Evolutionary conservation across 192 early-diverging fungal species (phyloP), one percentile per base, ranked within the genome.

Genomic region (Glomus cerebriforme): DNA sequence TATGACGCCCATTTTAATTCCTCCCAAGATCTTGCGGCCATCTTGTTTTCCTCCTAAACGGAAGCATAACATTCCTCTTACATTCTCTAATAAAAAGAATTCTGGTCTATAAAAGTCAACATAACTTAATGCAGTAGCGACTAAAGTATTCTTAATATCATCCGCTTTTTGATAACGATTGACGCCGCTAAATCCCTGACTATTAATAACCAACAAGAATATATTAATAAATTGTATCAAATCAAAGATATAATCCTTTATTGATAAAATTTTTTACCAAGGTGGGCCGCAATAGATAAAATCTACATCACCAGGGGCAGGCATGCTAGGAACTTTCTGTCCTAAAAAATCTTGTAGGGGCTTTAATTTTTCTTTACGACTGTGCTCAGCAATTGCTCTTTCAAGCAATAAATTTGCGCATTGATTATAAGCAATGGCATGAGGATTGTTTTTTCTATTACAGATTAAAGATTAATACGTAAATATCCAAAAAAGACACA

Each of bases 271-370:
- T 22, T 34, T 68, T 75, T 68, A 81, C 83, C 92, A 93, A 3
- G 91, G 90, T 22, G 92, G 92, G 0, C 92, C 92, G 75, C 92
- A 91, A 76, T 92, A 93, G 39, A 93, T 91, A 81, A 93, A 88
- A 77, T 92, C 90, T 12, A 92, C 88, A 43, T 88, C 85, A 39
- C 86, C 92, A 1, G 89, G 88, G 19, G 78, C 78, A 7, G 92
- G 92, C 88, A 93, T 90, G 0, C 85, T 83, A 26, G 83, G 72
- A 29, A 90, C 69, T 17, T 71, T 67, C 32, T 78, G 75, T 19
- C 82, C 84, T 35, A 84, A 45, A 47, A 86, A 84, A 58, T 88
- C 85, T 43, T 83, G 84, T 60, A 82, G 59, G 5, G 60, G 54
- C 5, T 79, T 34, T 3, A 81, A 79, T 13, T 27, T 60, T 35